Percentiles rank a stretch among this genome's conserved stretches.
phyloP scores from a whole-genome alignment of 306 rosid species.

The Medicago arabica region DNA sequence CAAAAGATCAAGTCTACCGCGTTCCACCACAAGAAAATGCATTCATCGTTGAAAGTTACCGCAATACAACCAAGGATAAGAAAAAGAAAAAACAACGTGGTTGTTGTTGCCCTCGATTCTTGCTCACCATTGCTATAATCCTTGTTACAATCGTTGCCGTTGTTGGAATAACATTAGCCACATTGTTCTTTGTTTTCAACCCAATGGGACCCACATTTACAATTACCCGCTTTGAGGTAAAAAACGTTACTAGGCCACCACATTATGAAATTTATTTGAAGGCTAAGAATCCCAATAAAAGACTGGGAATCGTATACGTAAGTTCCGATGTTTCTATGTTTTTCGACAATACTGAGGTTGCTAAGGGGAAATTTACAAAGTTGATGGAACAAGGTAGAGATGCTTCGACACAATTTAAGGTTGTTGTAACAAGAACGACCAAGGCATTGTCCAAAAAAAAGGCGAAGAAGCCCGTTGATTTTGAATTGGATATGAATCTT shows the following conservation, averaged over 20 bases:
- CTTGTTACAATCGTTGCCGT: slow-evolving; percentile 30
- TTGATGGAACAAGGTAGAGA: slow-evolving; percentile 14
- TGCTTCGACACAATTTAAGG: background rate
- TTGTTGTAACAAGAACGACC: slow-evolving; percentile 30
- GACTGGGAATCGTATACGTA: slow-evolving; percentile 25
- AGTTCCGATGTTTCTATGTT: slow-evolving; percentile 8
- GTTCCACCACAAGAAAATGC: slow-evolving; percentile 71
- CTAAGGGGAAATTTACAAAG: slow-evolving; percentile 47
- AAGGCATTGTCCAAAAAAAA: slow-evolving; percentile 6
- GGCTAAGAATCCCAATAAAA: slow-evolving; percentile 46
- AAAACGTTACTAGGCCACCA: background rate
- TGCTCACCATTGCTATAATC: background rate
- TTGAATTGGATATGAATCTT: slow-evolving; percentile 45
- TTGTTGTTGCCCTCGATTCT: background rate
- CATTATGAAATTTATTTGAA: slow-evolving; percentile 43
- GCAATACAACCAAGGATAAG: background rate
- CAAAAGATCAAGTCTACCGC: slow-evolving; percentile 66
- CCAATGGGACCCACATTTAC: slow-evolving; percentile 53
- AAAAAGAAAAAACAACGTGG: background rate
- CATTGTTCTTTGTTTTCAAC: slow-evolving; percentile 36
- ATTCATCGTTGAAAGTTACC: slow-evolving; percentile 39
- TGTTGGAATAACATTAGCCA: slow-evolving; percentile 20
- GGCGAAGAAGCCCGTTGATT: background rate
- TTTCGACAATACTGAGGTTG: slow-evolving; percentile 23
- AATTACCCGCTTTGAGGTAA: slow-evolving; percentile 10